These are phyloP conservation scores for Achaetomium macrosporum DNA, from an alignment of 2,329 filamentous ascomycete species.

Conservation along the genomic window DNA sequence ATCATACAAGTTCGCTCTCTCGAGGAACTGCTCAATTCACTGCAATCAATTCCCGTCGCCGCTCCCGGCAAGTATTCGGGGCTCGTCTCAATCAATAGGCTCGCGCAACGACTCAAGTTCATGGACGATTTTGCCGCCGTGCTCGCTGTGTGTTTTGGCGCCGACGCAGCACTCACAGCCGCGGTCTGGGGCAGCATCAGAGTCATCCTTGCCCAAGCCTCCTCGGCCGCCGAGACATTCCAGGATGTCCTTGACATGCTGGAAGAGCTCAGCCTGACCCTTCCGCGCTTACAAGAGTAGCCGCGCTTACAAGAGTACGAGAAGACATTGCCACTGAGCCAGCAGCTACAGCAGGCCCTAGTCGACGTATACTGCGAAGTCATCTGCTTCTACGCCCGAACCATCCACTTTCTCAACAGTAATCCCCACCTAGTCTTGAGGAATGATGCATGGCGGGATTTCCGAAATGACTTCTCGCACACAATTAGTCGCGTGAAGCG, in stretches of 20 bases:
- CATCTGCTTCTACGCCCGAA: neutral
- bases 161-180: neutral
- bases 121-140: neutral
- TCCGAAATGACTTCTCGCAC: neutral
- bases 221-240: neutral
- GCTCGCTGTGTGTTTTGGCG: neutral
- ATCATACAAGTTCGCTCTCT: neutral
- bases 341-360: neutral
- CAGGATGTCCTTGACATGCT: neutral
- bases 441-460: neutral
- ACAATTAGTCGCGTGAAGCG: neutral
- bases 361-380: neutral
- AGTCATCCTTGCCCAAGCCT: neutral
- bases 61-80: neutral
- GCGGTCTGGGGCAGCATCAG: neutral
- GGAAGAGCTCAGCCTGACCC: neutral
- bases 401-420: neutral
- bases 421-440: neutral
- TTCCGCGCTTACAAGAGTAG: no score
- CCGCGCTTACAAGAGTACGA: neutral
- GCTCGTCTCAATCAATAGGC: neutral
- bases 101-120: neutral
- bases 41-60: neutral
- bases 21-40: neutral
- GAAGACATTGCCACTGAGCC: neutral